Conservation (phyloP, 176 grass and related monocot species). For the Ensete glaucum region DNA sequence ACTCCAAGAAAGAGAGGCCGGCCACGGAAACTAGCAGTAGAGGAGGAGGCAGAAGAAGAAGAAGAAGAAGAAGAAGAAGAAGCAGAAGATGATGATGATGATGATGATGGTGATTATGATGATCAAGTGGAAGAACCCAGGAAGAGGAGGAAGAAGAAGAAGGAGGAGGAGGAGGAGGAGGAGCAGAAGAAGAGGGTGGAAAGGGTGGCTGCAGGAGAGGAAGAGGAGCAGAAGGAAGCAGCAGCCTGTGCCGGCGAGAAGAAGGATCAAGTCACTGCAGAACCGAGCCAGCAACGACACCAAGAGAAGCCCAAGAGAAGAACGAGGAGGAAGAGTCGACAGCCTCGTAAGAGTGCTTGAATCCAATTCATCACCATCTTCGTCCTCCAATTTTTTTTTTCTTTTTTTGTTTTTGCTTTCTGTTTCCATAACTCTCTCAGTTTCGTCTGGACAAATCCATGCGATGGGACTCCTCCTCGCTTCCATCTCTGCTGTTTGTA, state of each 20-base stretch:
- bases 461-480: too few relatives aligned
- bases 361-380: not conserved
- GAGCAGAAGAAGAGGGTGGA: too few relatives aligned
- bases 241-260: not conserved
- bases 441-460: not conserved
- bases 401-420: too few relatives aligned
- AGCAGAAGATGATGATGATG: not conserved
- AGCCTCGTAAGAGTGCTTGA: constrained; percentile 7
- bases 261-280: not conserved
- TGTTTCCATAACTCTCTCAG: not conserved
- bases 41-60: not conserved
- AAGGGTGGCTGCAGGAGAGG: too few relatives aligned
- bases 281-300: not conserved
- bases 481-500: too few relatives aligned
- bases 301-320: not conserved
- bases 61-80: too few relatives aligned
- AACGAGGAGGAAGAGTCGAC: constrained; percentile 1
- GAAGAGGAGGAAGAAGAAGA: not conserved
- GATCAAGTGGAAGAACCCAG: not conserved
- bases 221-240: too few relatives aligned
- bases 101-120: not conserved
- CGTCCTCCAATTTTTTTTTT: not conserved
- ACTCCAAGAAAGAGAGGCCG: constrained; percentile 2
- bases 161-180: too few relatives aligned
- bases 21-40: not conserved